Conservation (phyloP, 2,329 filamentous ascomycete species). For the Thelonectria discophora region DNA sequence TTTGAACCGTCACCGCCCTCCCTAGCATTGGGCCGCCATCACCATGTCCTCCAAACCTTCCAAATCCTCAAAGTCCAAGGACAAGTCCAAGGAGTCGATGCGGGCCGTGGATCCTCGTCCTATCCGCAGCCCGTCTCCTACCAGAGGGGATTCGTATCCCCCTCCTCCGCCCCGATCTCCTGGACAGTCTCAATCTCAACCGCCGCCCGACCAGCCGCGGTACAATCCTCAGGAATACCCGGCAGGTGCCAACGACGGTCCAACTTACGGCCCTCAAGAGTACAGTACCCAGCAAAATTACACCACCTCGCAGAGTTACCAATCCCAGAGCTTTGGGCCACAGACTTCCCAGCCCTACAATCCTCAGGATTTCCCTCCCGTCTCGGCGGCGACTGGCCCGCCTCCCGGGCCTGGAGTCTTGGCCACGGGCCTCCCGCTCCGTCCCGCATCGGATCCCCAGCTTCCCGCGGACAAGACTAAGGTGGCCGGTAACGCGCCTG, state of each 20-base stretch:
- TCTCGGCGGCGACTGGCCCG: slow-evolving; percentile 7
- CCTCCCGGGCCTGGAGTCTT: slow-evolving; percentile 28
- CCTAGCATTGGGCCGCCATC: slow-evolving; percentile 13
- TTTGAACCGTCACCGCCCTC: slow-evolving; percentile 6
- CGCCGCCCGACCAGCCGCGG: slow-evolving; percentile 26
- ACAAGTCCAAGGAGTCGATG: slow-evolving; percentile 35
- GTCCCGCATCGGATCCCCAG: slow-evolving; percentile 36
- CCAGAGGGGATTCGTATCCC: slow-evolving; percentile 25
- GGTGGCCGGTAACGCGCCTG: slow-evolving; percentile 16
- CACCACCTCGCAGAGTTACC: slow-evolving; percentile 15
- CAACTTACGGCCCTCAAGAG: slow-evolving; percentile 27
- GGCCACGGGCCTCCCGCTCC: slow-evolving; percentile 32
- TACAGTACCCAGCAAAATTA: slow-evolving; percentile 26
- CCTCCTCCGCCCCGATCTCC: slow-evolving; percentile 16
- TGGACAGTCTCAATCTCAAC: slow-evolving; percentile 2
- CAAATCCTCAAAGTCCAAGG: slow-evolving; percentile 29
- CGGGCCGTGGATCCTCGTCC: slow-evolving; percentile 42
- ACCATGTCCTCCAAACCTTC: slow-evolving; percentile 18
- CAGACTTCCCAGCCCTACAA: slow-evolving; percentile 17
- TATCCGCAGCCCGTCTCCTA: slow-evolving; percentile 38
- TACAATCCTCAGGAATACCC: slow-evolving; percentile 33
- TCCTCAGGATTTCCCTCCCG: slow-evolving; percentile 38
- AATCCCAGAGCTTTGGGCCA: neutral
- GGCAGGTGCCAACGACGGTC: slow-evolving; percentile 30
- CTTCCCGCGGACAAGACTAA: slow-evolving; percentile 27